A percentile compares a stretch with the other conserved stretches of the same genome.
phyloP scores from a whole-genome alignment of 176 grass and related monocot species.

The Bothriochloa decipiens region DNA sequence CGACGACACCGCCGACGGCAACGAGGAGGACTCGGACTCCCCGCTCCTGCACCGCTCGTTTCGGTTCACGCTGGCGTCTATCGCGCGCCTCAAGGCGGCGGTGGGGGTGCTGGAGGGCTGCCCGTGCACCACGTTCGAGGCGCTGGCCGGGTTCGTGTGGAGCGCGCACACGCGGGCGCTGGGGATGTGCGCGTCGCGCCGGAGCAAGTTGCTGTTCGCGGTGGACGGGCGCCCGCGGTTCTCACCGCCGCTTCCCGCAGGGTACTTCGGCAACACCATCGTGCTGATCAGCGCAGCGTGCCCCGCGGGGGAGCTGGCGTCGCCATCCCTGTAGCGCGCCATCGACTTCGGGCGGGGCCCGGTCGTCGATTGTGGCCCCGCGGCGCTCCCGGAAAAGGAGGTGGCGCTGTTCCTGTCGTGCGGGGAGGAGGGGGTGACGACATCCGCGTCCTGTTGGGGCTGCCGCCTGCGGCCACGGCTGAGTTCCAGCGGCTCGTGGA shows the following conservation, averaged over 20 bases:
- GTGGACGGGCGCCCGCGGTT: constrained; percentile 67
- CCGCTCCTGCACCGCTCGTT: constrained; percentile 64
- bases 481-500: constrained; percentile 60
- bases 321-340: constrained; percentile 15
- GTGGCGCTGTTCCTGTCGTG: constrained; percentile 76
- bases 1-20: neutral
- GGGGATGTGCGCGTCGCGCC: constrained; percentile 22
- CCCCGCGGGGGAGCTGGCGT: constrained; percentile 54
- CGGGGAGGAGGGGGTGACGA: constrained; percentile 41
- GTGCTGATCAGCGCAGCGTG: constrained; percentile 65
- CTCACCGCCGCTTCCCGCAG: constrained; percentile 56
- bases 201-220: constrained; percentile 82
- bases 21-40: constrained; percentile 6
- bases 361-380: constrained; percentile 59
- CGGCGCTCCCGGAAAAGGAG: constrained; percentile 76
- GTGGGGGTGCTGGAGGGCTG: constrained; percentile 29
- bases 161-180: constrained; percentile 61
- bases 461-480: constrained; percentile 66
- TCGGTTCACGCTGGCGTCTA: constrained; percentile 52
- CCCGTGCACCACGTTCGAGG: constrained; percentile 65
- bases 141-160: constrained; percentile 70
- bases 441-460: constrained; percentile 72
- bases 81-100: constrained; percentile 50
- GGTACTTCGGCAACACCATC: constrained; percentile 80
- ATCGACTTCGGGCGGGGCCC: constrained; percentile 75